A percentile compares a stretch with the other conserved stretches of the same genome.
Evolutionary conservation across 2,329 filamentous ascomycete species (phyloP).

Genomic region (Colletotrichum gigasporum): DNA sequence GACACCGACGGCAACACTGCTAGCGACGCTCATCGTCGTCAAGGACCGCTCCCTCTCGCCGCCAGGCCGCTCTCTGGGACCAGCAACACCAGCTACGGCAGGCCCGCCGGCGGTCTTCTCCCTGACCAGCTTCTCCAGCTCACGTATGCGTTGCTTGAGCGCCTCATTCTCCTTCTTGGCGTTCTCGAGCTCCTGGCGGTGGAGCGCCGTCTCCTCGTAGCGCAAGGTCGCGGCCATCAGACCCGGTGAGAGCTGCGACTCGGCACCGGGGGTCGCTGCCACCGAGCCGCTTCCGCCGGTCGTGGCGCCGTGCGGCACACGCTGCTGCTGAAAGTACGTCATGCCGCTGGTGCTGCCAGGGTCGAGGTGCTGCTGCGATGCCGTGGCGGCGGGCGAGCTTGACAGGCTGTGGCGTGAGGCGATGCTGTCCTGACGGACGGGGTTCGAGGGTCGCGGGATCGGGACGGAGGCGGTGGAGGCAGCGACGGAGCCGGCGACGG

Average conservation of each 20-base stretch:
- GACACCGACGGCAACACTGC: conserved; percentile 61
- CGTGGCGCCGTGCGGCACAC: conserved; percentile 41
- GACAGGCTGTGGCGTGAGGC: conserved; percentile 63
- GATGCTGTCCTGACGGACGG: conserved; percentile 63
- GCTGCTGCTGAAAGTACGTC: conserved; percentile 57
- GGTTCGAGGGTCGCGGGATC: conserved; percentile 54
- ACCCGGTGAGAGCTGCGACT: conserved; percentile 60
- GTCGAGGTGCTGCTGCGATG: conserved; percentile 29
- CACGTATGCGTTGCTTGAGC: conserved; percentile 68
- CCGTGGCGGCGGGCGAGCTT: conserved; percentile 57
- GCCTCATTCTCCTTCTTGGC: conserved; percentile 72
- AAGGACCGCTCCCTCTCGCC: conserved; percentile 54
- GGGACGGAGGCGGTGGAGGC: conserved; percentile 52
- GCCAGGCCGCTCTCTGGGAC: conserved; percentile 49
- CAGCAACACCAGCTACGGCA: conserved; percentile 53
- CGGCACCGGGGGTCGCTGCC: no score
- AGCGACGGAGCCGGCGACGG: conserved; percentile 49
- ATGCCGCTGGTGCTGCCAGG: conserved; percentile 55
- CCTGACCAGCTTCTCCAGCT: conserved; percentile 66
- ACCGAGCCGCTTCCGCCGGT: conserved; percentile 49
- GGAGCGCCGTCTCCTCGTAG: conserved; percentile 70
- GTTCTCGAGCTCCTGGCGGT: conserved; percentile 67
- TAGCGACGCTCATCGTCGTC: conserved; percentile 51
- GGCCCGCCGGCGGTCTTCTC: conserved; percentile 55
- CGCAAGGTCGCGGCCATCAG: conserved; percentile 66